Conservation (phyloP, 306 rosid genomes). For the Cucurbita argyrosperma region DNA sequence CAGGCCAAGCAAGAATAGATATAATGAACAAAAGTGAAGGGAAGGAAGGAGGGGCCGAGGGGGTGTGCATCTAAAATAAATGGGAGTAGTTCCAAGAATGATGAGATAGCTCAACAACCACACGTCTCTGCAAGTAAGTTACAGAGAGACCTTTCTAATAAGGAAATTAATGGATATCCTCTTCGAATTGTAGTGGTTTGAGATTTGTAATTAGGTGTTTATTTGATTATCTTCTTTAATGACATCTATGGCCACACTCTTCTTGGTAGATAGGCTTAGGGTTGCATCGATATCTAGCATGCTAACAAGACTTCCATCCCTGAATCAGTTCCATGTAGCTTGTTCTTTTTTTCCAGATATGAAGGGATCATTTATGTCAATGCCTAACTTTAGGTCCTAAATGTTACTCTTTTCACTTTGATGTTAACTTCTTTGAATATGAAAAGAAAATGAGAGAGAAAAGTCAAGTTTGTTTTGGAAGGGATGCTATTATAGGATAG, state of each 20-base stretch:
- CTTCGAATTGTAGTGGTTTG: slow-evolving; percentile 2
- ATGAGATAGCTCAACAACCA: slow-evolving; percentile 37
- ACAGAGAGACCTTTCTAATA: background rate
- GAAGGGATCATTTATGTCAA: background rate
- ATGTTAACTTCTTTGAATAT: background rate
- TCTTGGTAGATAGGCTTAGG: background rate
- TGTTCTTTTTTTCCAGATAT: background rate
- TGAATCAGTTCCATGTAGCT: background rate
- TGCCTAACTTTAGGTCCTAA: background rate
- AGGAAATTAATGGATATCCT: background rate
- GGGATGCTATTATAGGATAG: background rate
- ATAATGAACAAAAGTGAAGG: slow-evolving; percentile 6
- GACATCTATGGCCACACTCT: background rate
- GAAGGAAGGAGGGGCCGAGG: slow-evolving; percentile 13
- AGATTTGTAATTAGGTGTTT: background rate
- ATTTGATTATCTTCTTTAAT: background rate
- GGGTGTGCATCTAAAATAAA: slow-evolving; percentile 17
- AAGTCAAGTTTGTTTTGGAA: background rate
- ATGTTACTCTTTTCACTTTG: background rate
- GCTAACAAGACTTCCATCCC: background rate
- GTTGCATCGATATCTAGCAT: background rate
- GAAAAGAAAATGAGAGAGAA: background rate
- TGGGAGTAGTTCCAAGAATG: slow-evolving; percentile 20
- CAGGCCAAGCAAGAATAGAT: background rate
- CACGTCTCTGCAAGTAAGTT: background rate